Evolutionary conservation across 164 flowering plant species (phyloP), one percentile per base, ranked within the genome.

Genomic region (Litsea cubeba): DNA sequence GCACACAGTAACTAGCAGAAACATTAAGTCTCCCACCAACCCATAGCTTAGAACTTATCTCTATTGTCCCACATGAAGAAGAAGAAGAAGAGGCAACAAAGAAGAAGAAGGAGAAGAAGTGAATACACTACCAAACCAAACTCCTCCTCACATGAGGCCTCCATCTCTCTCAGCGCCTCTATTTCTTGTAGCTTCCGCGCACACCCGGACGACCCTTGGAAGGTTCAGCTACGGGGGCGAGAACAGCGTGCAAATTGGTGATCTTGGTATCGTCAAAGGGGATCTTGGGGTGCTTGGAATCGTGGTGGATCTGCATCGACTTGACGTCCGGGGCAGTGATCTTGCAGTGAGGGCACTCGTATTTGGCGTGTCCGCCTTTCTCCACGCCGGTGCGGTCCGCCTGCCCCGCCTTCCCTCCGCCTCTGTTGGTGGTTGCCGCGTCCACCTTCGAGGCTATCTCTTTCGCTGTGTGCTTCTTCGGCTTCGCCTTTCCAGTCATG

Each of bases 401-500:
- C 1, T 69, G 73, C 0, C 91, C 87, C 28, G 89, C 89, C 78
- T 89, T 87, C 1, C 90, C 93, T 4, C 88, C 93, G 60, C 93
- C 93, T 22, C 93, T 73, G 81, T 85, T 89, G 14, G 93, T 88
- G 22, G 86, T 82, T 12, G 93, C 91, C 0, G 91, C 91, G 73
- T 89, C 93, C 5, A 87, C 75, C 73, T 84, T 84, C 1, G 75
- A 22, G 2, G 77, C 74, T 50, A 84, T 80, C 65, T 79, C 83
- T 67, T 85, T 87, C 17, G 89, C 91, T 17, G 90, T 89, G 81
- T 87, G 87, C 89, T 86, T 86, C 93, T 89, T 89, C 10, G 90
- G 88, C 85, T 86, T 87, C 40, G 90, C 93, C 76, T 89, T 89
- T 25, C 93, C 93, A 1, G 91, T 88, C 93, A 89, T 89, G 35